Base-by-base conservation (phyloP, 2,329 filamentous ascomycete species). In the Penicillium rolfsii region DNA sequence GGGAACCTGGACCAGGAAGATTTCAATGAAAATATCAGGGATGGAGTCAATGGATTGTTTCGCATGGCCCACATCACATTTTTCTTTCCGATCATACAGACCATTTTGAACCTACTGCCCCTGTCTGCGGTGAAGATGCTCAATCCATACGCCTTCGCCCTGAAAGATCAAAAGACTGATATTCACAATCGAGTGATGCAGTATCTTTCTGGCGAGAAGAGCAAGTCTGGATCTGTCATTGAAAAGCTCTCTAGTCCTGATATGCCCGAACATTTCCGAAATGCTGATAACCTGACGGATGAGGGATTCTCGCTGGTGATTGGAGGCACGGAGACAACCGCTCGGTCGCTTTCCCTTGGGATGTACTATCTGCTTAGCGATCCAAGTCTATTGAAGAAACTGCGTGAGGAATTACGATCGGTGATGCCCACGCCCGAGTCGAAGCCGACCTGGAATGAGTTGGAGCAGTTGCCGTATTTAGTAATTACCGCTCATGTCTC, bases 401-500 rank as follows among this genome's bases (percentile, higher is more conserved):
- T 76, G 19, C 68, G 70, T 5, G 57, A 66, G 9, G 74, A 78
- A 30, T 58, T 77, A 26, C 61, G 63, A 35, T 52, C 61, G 2
- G 65, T 73, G 6, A 69, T 76, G 63, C 74, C 72, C 0, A 67
- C 64, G 14, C 66, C 70, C 7, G 59, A 66, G 0, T 57, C 58
- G 19, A 55, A 57, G 5, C 63, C 72, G 5, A 64, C 68, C 1
- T 74, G 72, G 70, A 68, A 64, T 4, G 60, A 73, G 24, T 67
- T 80, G 6, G 74, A 82, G 63, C 66, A 75, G 48, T 67, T 81
- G 8, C 77, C 80, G 0, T 82, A 80, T 60, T 57, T 80, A 59
- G 73, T 73, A 63, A 19, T 24, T 43, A n/a, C 24, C 11, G 24
- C 11, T 55, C 48, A n/a, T 38, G 11, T 36, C 2, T 19, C 8